Evolutionary conservation across 2,329 filamentous ascomycete genomes (phyloP), one percentile per base, ranked within the genome.

Genomic region (Aurifilum marmelostoma): DNA sequence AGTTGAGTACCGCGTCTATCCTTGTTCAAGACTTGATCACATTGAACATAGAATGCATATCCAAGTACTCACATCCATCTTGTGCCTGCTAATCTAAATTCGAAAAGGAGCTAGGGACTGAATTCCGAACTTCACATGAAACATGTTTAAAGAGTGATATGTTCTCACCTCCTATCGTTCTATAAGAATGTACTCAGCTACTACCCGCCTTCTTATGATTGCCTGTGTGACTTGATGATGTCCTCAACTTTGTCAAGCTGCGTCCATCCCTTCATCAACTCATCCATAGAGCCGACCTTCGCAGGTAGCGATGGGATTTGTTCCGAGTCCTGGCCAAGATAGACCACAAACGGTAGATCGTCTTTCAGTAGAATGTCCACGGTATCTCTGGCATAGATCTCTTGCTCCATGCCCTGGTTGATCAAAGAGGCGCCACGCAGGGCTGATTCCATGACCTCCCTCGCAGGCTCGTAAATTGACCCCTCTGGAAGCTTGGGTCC

Each of bases 181-280:
- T n/a, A n/a, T n/a, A n/a, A n/a, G n/a, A n/a, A n/a, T n/a, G n/a
- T n/a, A n/a, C n/a, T n/a, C n/a, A n/a, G n/a, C n/a, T n/a, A n/a
- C n/a, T n/a, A n/a, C n/a, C n/a, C n/a, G n/a, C n/a, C n/a, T n/a
- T n/a, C n/a, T n/a, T n/a, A n/a, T n/a, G 34, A 34, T 41, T 3
- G 12, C 27, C 32, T 65, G n/a, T 27, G 6, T n/a, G 34, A 18
- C 16, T 41, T 56, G 14, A 65, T 27, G 4, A 65, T 41, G 18
- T 41, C 50, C 27, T 65, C 63, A n/a, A 65, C 63, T n/a, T 65
- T 11, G 63, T 65, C 50, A n/a, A 65, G 34, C 29, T 39, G 29
- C 5, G 32, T 27, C 18, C 7, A 18, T 7, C n/a, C 21, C n/a
- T 65, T 56, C 29, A 56, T 12, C 50, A 56, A 24, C 9, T 54